Base-by-base conservation (phyloP, 2,329 filamentous ascomycete species). In the Penicillium sp. region DNA sequence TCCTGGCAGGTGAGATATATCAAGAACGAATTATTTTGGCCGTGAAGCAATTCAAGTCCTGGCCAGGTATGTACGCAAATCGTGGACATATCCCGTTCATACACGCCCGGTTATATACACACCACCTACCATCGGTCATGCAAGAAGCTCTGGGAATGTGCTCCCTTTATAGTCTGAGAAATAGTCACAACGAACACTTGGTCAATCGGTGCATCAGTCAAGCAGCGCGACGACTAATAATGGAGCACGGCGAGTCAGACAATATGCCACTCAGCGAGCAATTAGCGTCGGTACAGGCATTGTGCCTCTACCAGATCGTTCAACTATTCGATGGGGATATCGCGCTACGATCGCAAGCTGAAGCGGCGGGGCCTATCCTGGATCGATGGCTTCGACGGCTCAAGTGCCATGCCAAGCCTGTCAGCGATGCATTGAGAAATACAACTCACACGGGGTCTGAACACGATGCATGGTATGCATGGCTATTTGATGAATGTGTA, bases 311-410 rank as follows among this genome's bases (percentile, higher is more conserved):
- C 57, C 72, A 78, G 41, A 70, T 74, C 18, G 75, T 81, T 34
- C 64, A 74, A 10, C 65, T 81, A 21, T 80, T 78, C 42, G 78
- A 81, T 59, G 77, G 75, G 20, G 75, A 80, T 56, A 75, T 80
- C 20, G 60, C 67, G 9, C 63, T 70, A 2, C 69, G 77, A 2
- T 65, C 68, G 30, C 59, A 71, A 4, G 77, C 75, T 26, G 77
- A 68, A 75, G 48, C 60, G 47, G 41, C 64, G 59, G 21, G 63
- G 67, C 4, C 56, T 46, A 12, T 54, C 4, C 41, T 55, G 13
- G 12, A 26, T 37, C 18, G 30, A 29, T 23, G 32, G 18, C 12
- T 37, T 23, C 30, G 32, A 5, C 21, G 18, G 12, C 32, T 46
- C 18, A 2, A 37, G 21, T 26, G 12, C 23, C n/a, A 46, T n/a